phyloP scores from a whole-genome alignment of 805 yeast genomes.

The Suhomyces xylopsoci region DNA sequence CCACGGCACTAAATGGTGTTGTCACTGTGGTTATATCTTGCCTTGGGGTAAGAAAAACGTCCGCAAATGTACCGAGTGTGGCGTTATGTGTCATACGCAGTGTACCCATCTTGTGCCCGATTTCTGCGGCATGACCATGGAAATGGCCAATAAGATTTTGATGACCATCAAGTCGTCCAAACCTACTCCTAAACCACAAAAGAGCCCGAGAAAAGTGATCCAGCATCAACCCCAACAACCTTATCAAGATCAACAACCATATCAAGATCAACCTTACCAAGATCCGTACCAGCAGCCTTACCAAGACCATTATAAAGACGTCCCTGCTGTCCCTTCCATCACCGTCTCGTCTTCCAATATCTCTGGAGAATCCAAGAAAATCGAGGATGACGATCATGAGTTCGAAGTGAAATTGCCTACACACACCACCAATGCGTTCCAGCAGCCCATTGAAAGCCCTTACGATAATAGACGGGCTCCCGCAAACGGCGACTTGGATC shows the following conservation, averaged over 20 bases:
- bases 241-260: background rate
- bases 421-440: constrained; percentile 22
- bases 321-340: constrained; percentile 6
- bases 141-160: constrained; percentile 86
- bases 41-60: constrained; percentile 95
- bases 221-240: constrained; percentile 1
- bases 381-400: constrained; percentile 21
- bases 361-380: constrained; percentile 5
- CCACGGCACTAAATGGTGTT: constrained; percentile 98
- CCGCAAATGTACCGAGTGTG: constrained; percentile 90
- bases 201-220: constrained; percentile 1
- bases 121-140: constrained; percentile 98
- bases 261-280: background rate
- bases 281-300: background rate
- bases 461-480: constrained; percentile 20
- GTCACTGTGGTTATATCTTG: constrained; percentile 95
- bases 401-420: constrained; percentile 28
- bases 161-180: constrained; percentile 75
- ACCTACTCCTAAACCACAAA: constrained; percentile 13
- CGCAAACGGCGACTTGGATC: constrained; percentile 12
- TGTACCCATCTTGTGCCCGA: constrained; percentile 97
- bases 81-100: constrained; percentile 87
- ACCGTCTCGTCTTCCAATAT: constrained; percentile 3
- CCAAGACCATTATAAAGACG: background rate
- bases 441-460: constrained; percentile 27